Base-by-base conservation (phyloP, 768 basidiomycete species). In the Amanita molliuscula region DNA sequence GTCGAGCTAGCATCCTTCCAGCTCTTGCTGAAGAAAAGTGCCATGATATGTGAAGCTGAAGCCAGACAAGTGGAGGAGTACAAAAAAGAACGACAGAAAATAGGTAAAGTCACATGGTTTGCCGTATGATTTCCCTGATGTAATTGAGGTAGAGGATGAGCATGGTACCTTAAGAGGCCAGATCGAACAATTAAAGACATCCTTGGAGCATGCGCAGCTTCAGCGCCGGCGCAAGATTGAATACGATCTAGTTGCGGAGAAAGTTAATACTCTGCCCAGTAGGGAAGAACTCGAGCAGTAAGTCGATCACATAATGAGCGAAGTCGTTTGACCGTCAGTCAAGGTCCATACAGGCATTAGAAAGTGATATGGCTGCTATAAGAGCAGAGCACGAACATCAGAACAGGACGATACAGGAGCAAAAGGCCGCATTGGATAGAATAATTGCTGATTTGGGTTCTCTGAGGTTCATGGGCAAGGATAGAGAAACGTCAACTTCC, bases 21-120 rank as follows among this genome's bases (percentile, higher is more conserved):
- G 61, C 63, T 90, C 53, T 65, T 78, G 48, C 67, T 92, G 56
- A 78, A 82, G 68, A 92, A 91, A 67, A 84, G 78, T 55, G 69
- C 73, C 31, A 85, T 91, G 79, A 81, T 88, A 40, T 90, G 87
- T 58, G 83, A 90, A 60, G 90, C 88, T 6, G 89, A 92, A 67
- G 76, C 78, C 47, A 73, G 88, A 58, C 88, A 92, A 66, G 88
- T 90, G 1, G 81, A 88, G 58, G 83, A 89, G 62, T 92, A 92
- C 60, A 76, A 88, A 56, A 70, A 75, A 38, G 87, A 88, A 58
- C 76, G 77, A 43, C 73, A 77, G 56, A 66, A 77, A 54, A 86
- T 90, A 59, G 86, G 89, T 86, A 61, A 40, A 78, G 41, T 54
- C 40, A 26, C 18, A 35, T 35, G 9, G 40, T 26, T 37, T 45